Base-by-base conservation (phyloP, 2,329 filamentous ascomycete species). In the Periconia macrospinosa region DNA sequence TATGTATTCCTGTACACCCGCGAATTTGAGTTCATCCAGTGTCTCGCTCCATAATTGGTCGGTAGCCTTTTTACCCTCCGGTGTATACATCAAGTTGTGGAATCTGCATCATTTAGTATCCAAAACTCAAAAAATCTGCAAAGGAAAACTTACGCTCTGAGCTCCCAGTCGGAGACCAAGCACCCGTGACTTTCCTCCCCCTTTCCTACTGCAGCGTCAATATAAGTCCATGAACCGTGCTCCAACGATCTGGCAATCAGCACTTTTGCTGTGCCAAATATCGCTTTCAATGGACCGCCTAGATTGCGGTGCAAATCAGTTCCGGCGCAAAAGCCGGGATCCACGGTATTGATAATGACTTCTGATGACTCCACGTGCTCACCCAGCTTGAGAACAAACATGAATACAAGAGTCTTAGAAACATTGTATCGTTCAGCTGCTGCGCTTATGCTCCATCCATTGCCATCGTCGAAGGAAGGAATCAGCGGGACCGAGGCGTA, bases 171-270 rank as follows among this genome's bases (percentile, higher is more conserved):
- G 72, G 78, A 79, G 1, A 83, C 41, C 54, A 79, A 82, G 43
- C 76, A 79, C 0, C 80, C 81, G 59, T 84, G 81, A 0, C 78
- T 78, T 60, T 82, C 79, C 42, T 72, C 73, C 0, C 80, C 81
- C 49, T 82, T 75, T 0, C 71, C 67, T 0, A 78, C 68, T 0
- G 66, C 68, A 0, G 80, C 80, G 60, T 84, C 77, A 1, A 83
- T 52, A 58, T 79, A 82, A 0, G 75, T 78, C 44, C 74, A 76
- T 1, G 79, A 80, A 6, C 77, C 81, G 6, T 74, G 71, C 6
- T 69, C 63, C 13, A 72, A 33, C 3, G 59, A 69, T 18, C 76
- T 67, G 0, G 66, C 67, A 23, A 67, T 61, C 1, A 55, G 8
- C 1, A 62, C 20, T n/a, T 59, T 59, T 0, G 70, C 3, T 1